A percentile compares a stretch with the other conserved stretches of the same genome.
Evolutionary conservation across 2,329 filamentous ascomycete species (phyloP).

Genomic region (Penicillium sp.): DNA sequence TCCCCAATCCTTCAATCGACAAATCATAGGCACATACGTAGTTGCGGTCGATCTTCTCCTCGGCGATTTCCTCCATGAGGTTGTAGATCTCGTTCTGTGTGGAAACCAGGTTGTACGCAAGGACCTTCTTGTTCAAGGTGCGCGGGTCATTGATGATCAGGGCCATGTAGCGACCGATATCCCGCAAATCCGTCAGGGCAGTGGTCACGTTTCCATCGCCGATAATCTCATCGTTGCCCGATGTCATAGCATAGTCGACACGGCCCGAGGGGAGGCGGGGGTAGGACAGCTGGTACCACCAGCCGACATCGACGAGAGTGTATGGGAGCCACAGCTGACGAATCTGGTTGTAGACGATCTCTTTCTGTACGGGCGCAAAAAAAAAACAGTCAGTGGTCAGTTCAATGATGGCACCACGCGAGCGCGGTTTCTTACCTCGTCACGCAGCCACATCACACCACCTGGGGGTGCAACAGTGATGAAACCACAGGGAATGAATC

Average conservation of each 20-base stretch:
- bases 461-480: slow-evolving; percentile 49
- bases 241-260: slow-evolving; percentile 46
- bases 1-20: neutral
- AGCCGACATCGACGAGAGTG: slow-evolving; percentile 61
- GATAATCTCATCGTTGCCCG: slow-evolving; percentile 39
- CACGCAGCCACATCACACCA: slow-evolving; percentile 45
- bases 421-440: slow-evolving; percentile 32
- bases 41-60: slow-evolving; percentile 48
- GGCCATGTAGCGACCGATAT: slow-evolving; percentile 56
- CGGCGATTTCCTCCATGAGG: slow-evolving; percentile 50
- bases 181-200: slow-evolving; percentile 52
- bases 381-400: slow-evolving; percentile 4
- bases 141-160: slow-evolving; percentile 53
- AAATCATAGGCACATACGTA: slow-evolving; percentile 32
- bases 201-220: slow-evolving; percentile 49
- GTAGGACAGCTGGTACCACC: slow-evolving; percentile 56
- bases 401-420: neutral
- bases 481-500: slow-evolving; percentile 56
- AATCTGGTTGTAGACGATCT: slow-evolving; percentile 53
- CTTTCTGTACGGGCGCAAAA: slow-evolving; percentile 43
- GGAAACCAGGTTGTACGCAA: slow-evolving; percentile 50
- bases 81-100: slow-evolving; percentile 51
- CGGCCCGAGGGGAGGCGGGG: slow-evolving; percentile 48
- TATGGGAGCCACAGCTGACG: slow-evolving; percentile 53
- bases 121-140: slow-evolving; percentile 56